phyloP scores from a whole-genome alignment of 139 green algal species.

The Pleodorina starrii region DNA sequence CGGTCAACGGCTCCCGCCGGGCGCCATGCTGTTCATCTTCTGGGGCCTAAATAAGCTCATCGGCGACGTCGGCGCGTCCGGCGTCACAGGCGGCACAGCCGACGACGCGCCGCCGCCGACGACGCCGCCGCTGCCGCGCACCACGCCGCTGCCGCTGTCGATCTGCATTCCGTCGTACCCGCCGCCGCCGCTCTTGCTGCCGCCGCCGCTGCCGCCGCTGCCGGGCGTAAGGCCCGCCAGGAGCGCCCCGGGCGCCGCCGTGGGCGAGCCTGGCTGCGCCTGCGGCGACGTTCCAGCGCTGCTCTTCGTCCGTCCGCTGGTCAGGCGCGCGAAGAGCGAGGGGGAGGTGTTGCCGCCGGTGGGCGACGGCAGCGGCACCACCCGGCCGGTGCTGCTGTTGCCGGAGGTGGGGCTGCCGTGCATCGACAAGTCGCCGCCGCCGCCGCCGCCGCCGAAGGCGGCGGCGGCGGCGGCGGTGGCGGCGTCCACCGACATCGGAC shows the following conservation, averaged over 20 bases:
- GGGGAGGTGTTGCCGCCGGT: background rate
- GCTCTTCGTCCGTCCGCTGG: background rate
- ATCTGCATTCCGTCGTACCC: background rate
- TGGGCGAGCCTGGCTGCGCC: background rate
- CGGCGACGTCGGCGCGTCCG: slow-evolving; percentile 4
- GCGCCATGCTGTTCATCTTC: background rate
- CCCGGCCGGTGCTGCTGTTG: background rate
- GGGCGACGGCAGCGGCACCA: background rate
- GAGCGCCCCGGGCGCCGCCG: background rate
- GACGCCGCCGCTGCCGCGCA: background rate
- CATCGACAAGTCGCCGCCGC: background rate
- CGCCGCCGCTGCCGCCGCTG: background rate
- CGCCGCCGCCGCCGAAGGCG: background rate
- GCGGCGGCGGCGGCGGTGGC: background rate
- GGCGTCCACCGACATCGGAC: background rate
- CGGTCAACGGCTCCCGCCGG: background rate
- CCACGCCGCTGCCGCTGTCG: background rate
- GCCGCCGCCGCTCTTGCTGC: background rate
- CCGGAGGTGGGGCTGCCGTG: background rate
- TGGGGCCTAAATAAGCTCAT: background rate
- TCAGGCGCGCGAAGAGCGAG: background rate
- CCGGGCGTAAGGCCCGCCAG: background rate
- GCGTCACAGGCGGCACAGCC: slow-evolving; percentile 1
- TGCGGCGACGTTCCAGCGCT: background rate
- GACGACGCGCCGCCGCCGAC: background rate